Evolutionary conservation across 495 filamentous ascomycete genomes (phyloP).

Genomic region (Aspergillus coremiiformis): DNA sequence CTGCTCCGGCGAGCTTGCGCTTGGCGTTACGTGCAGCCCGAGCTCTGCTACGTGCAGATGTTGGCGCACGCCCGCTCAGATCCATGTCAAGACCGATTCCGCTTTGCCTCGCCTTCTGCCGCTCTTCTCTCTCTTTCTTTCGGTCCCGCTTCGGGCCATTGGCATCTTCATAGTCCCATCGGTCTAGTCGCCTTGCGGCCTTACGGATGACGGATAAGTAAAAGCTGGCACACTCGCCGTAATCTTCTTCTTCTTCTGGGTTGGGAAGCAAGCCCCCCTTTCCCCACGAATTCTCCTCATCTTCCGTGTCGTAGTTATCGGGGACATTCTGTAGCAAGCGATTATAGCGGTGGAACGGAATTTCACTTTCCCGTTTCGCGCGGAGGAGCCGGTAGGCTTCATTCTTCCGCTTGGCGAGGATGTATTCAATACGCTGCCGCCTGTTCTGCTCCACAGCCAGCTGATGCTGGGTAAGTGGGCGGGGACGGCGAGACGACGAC

Average conservation of each 20-base stretch:
- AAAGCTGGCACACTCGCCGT: conserved; percentile 67
- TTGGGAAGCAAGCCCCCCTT: conserved; percentile 62
- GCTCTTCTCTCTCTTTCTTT: conserved; percentile 38
- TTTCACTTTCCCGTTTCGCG: conserved; percentile 51
- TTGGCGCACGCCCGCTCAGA: conserved; percentile 7
- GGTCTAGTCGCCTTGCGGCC: conserved; percentile 57
- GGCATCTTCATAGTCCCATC: conserved; percentile 59
- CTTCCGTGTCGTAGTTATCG: conserved; percentile 73
- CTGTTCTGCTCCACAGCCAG: conserved; percentile 86
- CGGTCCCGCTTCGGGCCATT: conserved; percentile 40
- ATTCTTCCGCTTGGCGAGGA: conserved; percentile 64
- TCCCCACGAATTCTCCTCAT: conserved; percentile 56
- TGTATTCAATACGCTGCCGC: conserved; percentile 77
- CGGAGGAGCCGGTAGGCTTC: conserved; percentile 56
- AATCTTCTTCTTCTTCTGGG: conserved; percentile 62
- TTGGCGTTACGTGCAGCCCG: conserved; percentile 25
- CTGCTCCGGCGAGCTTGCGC: conserved; percentile 30
- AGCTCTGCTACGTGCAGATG: conserved; percentile 17
- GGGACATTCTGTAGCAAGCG: conserved; percentile 58
- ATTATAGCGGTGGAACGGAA: conserved; percentile 56
- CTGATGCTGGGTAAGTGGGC: conserved; percentile 88
- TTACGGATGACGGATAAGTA: conserved; percentile 67
- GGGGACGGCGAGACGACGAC: conserved; percentile 49
- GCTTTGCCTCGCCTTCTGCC: conserved; percentile 25
- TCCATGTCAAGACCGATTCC: conserved; percentile 12